Evolutionary conservation across 306 rosid genomes (phyloP), one percentile per base, ranked within the genome.

Genomic region (Cyamopsis tetragonoloba): DNA sequence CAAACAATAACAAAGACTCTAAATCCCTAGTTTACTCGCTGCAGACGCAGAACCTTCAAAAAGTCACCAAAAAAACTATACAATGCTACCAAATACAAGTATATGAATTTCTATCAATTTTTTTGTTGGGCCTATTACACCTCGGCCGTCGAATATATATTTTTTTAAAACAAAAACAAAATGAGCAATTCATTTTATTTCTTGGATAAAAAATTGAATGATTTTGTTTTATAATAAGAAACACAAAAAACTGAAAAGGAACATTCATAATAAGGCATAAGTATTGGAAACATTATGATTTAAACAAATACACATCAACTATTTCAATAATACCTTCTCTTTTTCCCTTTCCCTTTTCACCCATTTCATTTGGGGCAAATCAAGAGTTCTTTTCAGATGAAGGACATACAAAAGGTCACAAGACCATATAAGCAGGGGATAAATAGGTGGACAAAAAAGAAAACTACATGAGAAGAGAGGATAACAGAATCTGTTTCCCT

Each of bases 291-390:
- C 35, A 49, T 56, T 69, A 32, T 63, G 76, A 71, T 46, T 66
- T 64, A 51, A 67, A 76, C 54, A 44, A 39, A 63, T 77, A 18
- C 57, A 63, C 55, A 72, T 14, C 31, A 68, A 56, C 66, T 54
- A 48, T 27, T 61, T 49, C 30, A 73, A 65, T 54, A 68, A 55
- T 63, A 63, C 74, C 77, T 71, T 66, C 57, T 22, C 64, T 19
- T 62, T 35, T 55, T 3, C 2, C 1, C 26, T 12, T 10, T 28
- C 6, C 53, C 7, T 3, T 46, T 56, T 62, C 32, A 28, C 27
- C 79, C 74, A 62, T 55, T 43, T 56, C 35, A 39, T 68, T 46
- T 30, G 61, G 82, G 55, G 18, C 77, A 46, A 47, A 61, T 69
- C 26, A 72, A 44, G 60, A 18, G 62, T 59, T 71, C n/a, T n/a